Evolutionary conservation across 148 eudicot species (phyloP), one percentile per base, ranked within the genome.

Genomic region (Arbutus unedo): DNA sequence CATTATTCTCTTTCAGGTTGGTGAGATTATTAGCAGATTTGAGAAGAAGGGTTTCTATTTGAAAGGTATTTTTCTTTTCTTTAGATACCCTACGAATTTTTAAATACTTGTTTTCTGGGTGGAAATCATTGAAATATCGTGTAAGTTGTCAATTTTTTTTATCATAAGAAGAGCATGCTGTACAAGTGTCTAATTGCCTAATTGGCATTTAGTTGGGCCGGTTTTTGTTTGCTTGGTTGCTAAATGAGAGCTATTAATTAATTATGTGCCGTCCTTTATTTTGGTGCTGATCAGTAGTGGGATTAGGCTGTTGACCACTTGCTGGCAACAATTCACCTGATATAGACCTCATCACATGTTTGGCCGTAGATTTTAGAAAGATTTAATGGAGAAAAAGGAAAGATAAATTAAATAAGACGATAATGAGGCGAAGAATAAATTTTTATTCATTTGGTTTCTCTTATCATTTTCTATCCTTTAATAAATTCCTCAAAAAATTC

Each of bases 1-100:
- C 47, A 4, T 44, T 73, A 51, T 25, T 38, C 3, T 79, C 19
- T 55, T 79, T 23, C 84, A 92, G 98, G 89, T 95, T 86, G 98
- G 98, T 83, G 97, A 95, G 85, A 92, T 95, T 71, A 93, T 95
- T 72, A 55, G 91, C 90, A 86, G 98, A 86, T 95, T 95, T 88
- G 98, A 95, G 91, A 93, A 91, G 96, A 95, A 95, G 85, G 98
- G 98, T 80, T 93, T 95, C 87, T 70, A 90, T 38, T 85, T 95
- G 86, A 93, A 91, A 90, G 98, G 98, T 93, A 84, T 56, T 43
- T 55, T 25, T 79, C 68, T 54, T 78, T 67, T 77, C 67, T 76
- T 45, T 18, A 0, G n/a, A 45, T 55, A n/a, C 23, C 15, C n/a
- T 6, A 23, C 15, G 18, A 5, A 7, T 38, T 77, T n/a, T 13